Percentiles rank a stretch among this genome's conserved stretches.
phyloP scores from a whole-genome alignment of 1,284 basidiomycete species.

The Trichosporon sp. region DNA sequence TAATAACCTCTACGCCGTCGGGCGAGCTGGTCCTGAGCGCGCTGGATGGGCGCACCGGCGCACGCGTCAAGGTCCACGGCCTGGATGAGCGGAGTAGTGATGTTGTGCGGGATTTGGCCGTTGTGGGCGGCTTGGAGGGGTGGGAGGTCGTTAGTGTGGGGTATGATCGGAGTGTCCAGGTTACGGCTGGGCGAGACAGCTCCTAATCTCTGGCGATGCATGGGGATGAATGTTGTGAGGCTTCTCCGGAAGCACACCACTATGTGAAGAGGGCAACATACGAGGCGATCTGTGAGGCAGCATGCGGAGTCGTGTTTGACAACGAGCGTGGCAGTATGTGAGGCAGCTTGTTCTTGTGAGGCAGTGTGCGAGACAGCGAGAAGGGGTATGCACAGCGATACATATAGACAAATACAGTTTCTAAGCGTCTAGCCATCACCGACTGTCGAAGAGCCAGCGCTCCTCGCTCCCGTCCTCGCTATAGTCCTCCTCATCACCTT shows the following conservation, averaged over 20 bases:
- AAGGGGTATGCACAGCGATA: neutral
- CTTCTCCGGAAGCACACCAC: too few species aligned
- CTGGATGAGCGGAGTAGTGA: slow-evolving; percentile 24
- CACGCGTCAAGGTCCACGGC: slow-evolving; percentile 36
- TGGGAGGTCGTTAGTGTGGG: slow-evolving; percentile 46
- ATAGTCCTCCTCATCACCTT: neutral
- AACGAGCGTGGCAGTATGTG: too few species aligned
- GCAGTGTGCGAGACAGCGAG: too few species aligned
- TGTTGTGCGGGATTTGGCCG: slow-evolving; percentile 34
- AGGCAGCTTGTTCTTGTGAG: too few species aligned
- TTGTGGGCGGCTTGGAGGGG: neutral
- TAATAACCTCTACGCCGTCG: slow-evolving; percentile 40
- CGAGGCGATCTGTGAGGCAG: too few species aligned
- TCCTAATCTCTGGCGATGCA: too few species aligned
- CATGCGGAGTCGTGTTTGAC: too few species aligned
- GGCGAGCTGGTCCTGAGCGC: slow-evolving; percentile 41
- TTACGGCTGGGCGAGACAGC: slow-evolving; percentile 26
- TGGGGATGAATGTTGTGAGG: too few species aligned
- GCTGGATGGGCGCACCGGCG: slow-evolving; percentile 32
- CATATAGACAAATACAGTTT: neutral
- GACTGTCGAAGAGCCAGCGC: slow-evolving; percentile 1
- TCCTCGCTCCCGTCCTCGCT: neutral
- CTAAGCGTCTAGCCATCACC: neutral
- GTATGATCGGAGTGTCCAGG: slow-evolving; percentile 39
- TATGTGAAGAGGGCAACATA: too few species aligned